A percentile compares a stretch with the other conserved stretches of the same genome.
phyloP scores from a whole-genome alignment of 176 grass and related monocot species.

The Triticum urartu region DNA sequence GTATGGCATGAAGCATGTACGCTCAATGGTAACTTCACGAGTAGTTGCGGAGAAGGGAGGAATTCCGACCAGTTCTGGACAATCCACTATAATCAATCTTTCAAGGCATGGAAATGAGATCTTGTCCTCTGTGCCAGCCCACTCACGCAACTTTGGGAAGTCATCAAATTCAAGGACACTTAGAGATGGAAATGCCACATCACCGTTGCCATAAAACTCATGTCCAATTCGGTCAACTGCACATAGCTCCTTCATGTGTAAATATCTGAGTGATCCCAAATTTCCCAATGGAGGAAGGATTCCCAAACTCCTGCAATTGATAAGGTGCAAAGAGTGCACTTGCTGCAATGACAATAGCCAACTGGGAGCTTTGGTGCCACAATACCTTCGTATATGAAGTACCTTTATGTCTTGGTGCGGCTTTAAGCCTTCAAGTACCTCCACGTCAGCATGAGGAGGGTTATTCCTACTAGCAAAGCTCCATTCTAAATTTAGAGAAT shows the following conservation, averaged over 20 bases:
- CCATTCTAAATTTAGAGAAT: not conserved
- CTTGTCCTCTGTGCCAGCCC: not conserved
- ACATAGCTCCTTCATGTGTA: not conserved
- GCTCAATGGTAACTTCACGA: not conserved
- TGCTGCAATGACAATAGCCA: slow-evolving; percentile 6
- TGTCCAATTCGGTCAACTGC: not conserved
- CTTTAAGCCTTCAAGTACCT: slow-evolving; percentile 18
- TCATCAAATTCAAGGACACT: not conserved
- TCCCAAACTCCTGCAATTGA: not conserved
- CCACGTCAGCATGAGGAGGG: not conserved
- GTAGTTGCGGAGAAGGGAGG: not conserved
- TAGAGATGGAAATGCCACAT: slow-evolving; percentile 15
- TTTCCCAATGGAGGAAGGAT: slow-evolving; percentile 23
- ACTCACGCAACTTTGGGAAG: not conserved
- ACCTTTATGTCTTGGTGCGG: slow-evolving; percentile 22
- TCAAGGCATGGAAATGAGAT: not conserved
- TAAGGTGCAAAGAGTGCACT: not conserved
- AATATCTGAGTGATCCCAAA: slow-evolving; percentile 5
- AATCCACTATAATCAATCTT: not conserved
- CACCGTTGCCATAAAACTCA: slow-evolving; percentile 20
- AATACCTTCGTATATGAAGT: slow-evolving; percentile 13
- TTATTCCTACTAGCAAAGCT: not conserved
- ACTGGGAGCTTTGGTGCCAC: not conserved
- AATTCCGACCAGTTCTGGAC: not conserved
- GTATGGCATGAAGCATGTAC: not conserved